Evolutionary conservation across 2,329 filamentous ascomycete genomes (phyloP).

Genomic region (Xylariaceae sp.): DNA sequence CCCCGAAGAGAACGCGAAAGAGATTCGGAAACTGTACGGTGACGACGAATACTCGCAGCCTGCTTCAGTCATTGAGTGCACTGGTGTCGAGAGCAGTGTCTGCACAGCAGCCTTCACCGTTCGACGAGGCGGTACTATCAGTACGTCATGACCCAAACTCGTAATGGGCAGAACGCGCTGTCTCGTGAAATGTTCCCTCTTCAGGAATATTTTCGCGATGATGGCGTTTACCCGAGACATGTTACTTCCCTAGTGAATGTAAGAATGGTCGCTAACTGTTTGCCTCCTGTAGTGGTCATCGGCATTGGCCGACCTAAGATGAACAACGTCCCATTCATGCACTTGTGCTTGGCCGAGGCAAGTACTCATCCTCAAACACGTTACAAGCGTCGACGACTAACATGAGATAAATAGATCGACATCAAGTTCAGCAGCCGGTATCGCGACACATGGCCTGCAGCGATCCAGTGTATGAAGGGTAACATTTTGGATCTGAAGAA

Average conservation of each 20-base stretch:
- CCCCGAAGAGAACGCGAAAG: constrained; percentile 45
- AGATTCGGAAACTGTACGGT: constrained; percentile 49
- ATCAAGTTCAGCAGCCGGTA: constrained; percentile 68
- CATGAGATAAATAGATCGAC: constrained; percentile 45
- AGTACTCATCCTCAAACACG: constrained; percentile 12
- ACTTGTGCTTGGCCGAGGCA: constrained; percentile 56
- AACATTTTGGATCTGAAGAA: constrained; percentile 57
- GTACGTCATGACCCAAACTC: constrained; percentile 13
- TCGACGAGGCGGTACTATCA: constrained; percentile 53
- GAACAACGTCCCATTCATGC: constrained; percentile 64
- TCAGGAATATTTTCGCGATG: not conserved
- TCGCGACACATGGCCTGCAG: constrained; percentile 63
- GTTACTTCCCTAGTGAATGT: not conserved
- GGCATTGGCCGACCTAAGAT: constrained; percentile 57
- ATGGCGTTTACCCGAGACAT: constrained; percentile 14
- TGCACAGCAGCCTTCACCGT: constrained; percentile 53
- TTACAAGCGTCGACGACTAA: constrained; percentile 9
- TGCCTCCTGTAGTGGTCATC: constrained; percentile 44
- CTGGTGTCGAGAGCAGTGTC: constrained; percentile 59
- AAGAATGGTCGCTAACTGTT: constrained; percentile 3
- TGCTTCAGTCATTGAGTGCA: constrained; percentile 58
- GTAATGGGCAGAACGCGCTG: not conserved
- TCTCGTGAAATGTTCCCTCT: constrained; percentile 9
- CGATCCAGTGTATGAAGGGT: constrained; percentile 55
- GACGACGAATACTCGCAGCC: constrained; percentile 52